Percentiles rank a stretch among this genome's conserved stretches.
These are phyloP conservation scores for Sporormia fimetaria DNA, from an alignment of 495 filamentous ascomycete species.

Conservation along the genomic window DNA sequence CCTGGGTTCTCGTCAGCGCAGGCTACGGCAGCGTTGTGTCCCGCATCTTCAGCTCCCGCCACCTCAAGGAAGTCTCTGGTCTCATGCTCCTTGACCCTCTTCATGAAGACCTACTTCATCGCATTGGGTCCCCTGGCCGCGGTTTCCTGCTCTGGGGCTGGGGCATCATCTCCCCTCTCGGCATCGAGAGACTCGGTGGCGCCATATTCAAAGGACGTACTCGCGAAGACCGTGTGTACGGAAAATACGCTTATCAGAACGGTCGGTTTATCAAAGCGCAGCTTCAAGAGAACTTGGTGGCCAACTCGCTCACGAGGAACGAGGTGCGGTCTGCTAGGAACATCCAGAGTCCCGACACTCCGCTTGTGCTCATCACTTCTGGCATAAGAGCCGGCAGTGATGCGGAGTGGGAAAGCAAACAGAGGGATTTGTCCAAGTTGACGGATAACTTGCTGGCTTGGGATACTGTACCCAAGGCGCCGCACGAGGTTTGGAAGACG, in stretches of 20 bases:
- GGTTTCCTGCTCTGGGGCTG: slow-evolving; percentile 79
- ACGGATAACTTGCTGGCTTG: slow-evolving; percentile 67
- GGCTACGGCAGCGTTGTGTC: slow-evolving; percentile 77
- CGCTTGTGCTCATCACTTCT: slow-evolving; percentile 72
- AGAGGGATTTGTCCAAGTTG: slow-evolving; percentile 69
- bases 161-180: slow-evolving; percentile 74
- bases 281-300: slow-evolving; percentile 85
- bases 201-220: slow-evolving; percentile 68
- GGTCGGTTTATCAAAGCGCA: slow-evolving; percentile 78
- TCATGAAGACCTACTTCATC: slow-evolving; percentile 69
- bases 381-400: slow-evolving; percentile 48
- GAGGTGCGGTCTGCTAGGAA: slow-evolving; percentile 65
- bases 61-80: slow-evolving; percentile 57
- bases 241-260: slow-evolving; percentile 60
- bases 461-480: slow-evolving; percentile 76
- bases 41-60: slow-evolving; percentile 76
- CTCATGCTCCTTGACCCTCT: slow-evolving; percentile 77
- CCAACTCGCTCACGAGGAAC: slow-evolving; percentile 64
- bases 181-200: slow-evolving; percentile 63
- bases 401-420: slow-evolving; percentile 61
- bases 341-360: slow-evolving; percentile 63
- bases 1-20: slow-evolving; percentile 64
- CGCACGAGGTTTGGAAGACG: slow-evolving; percentile 76
- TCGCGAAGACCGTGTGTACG: slow-evolving; percentile 75
- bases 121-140: slow-evolving; percentile 51